Percentiles rank a stretch among this genome's conserved stretches.
These are phyloP conservation scores for Raffaelea ambrosiae DNA, from an alignment of 2,329 filamentous ascomycete genomes.

Conservation along the genomic window DNA sequence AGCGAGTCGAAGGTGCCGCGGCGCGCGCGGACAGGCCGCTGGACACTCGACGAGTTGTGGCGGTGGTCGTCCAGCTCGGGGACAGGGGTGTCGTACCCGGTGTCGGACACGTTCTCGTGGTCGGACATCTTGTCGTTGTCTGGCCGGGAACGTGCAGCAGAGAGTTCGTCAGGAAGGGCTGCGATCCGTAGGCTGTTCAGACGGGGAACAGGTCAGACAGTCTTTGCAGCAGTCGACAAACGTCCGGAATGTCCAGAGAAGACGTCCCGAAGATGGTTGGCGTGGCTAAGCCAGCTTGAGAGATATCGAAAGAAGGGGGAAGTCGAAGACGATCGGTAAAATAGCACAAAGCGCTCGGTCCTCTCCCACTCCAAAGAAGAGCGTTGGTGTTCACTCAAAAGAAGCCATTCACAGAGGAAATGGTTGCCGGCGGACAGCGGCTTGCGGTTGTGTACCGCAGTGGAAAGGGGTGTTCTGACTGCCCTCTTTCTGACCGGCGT, in stretches of 20 bases:
- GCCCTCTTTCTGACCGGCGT: constrained; percentile 5
- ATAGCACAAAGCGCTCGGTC: background rate
- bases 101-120: constrained; percentile 48
- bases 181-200: no score
- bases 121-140: constrained; percentile 61
- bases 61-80: constrained; percentile 85
- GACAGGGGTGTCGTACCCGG: constrained; percentile 64
- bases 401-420: constrained; percentile 14
- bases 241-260: no score
- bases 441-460: constrained; percentile 14
- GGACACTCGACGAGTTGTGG: constrained; percentile 52
- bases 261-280: background rate
- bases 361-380: constrained; percentile 11
- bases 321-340: background rate
- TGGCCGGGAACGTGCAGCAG: no score
- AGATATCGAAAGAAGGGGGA: background rate
- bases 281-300: background rate
- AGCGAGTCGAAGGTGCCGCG: constrained; percentile 69
- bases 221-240: no score
- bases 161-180: background rate
- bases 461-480: constrained; percentile 2
- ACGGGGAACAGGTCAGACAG: no score
- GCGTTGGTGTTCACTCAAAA: constrained; percentile 11
- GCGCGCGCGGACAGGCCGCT: constrained; percentile 51
- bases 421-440: constrained; percentile 14